A percentile compares a stretch with the other conserved stretches of the same genome.
Evolutionary conservation across 2,329 filamentous ascomycete species (phyloP).

Genomic region (Claviceps capensis): DNA sequence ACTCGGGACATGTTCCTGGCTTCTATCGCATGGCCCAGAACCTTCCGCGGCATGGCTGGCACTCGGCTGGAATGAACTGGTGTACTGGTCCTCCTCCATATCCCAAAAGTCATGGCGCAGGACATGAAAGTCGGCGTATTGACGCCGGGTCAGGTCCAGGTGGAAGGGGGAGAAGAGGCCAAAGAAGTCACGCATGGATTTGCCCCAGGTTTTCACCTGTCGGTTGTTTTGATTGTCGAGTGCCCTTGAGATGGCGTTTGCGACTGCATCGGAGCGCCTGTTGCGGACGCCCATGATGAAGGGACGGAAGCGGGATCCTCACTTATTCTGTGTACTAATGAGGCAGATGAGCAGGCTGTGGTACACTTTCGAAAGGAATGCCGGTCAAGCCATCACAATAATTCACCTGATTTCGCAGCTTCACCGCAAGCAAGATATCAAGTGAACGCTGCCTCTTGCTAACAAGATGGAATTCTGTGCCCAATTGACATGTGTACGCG

Average conservation of each 20-base stretch:
- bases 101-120: constrained; percentile 5
- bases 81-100: constrained; percentile 2
- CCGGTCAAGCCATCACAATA: no score
- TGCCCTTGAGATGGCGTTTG: neutral
- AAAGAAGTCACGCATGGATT: neutral
- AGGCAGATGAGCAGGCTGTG: no score
- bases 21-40: neutral
- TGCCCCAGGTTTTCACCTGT: neutral
- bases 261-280: constrained; percentile 1
- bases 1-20: constrained; percentile 19
- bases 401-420: no score
- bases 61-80: neutral
- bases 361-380: no score
- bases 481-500: no score
- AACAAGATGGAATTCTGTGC: no score
- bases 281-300: neutral
- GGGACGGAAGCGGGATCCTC: no score
- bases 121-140: constrained; percentile 1
- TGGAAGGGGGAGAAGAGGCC: constrained; percentile 1
- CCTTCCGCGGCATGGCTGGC: neutral
- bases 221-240: neutral
- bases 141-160: neutral
- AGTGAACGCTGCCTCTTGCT: no score
- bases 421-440: no score
- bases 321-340: no score